A percentile compares a stretch with the other conserved stretches of the same genome.
phyloP scores from a whole-genome alignment of 768 basidiomycete genomes.

The Macrolepiota fuliginosa region DNA sequence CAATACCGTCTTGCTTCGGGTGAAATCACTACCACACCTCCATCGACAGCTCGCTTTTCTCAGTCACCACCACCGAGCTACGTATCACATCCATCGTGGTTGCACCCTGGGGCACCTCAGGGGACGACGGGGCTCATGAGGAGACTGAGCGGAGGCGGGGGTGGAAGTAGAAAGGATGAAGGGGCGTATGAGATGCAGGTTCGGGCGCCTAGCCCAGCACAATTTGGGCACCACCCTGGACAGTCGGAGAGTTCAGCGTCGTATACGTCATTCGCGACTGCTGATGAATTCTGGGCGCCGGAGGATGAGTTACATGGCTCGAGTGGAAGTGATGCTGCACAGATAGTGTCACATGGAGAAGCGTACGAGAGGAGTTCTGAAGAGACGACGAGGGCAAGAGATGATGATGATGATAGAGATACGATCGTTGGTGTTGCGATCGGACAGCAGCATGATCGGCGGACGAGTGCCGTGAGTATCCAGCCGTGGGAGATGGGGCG shows the following conservation, averaged over 20 bases:
- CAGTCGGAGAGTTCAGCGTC: constrained; percentile 36
- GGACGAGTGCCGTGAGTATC: constrained; percentile 23
- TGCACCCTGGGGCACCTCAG: not conserved
- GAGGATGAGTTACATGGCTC: constrained; percentile 16
- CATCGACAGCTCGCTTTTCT: constrained; percentile 9
- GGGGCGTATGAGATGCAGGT: constrained; percentile 39
- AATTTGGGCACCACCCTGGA: constrained; percentile 19
- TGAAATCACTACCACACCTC: constrained; percentile 42
- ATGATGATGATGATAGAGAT: constrained; percentile 24
- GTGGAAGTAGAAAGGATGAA: constrained; percentile 13
- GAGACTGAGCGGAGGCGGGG: constrained; percentile 12
- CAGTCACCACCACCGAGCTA: constrained; percentile 8
- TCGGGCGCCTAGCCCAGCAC: constrained; percentile 23
- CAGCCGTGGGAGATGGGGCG: constrained; percentile 38
- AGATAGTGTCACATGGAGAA: not conserved
- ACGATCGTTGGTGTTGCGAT: constrained; percentile 22
- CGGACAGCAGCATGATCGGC: constrained; percentile 22
- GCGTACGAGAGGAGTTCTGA: not conserved
- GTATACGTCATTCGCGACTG: constrained; percentile 40
- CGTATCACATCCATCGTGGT: not conserved
- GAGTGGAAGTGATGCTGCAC: not conserved
- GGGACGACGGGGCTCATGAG: constrained; percentile 11
- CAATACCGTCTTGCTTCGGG: constrained; percentile 44
- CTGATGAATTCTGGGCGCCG: constrained; percentile 40
- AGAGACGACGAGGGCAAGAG: constrained; percentile 13